A percentile compares a stretch with the other conserved stretches of the same genome.
phyloP scores from a whole-genome alignment of 106 monocot species.

The Narthecium ossifragum region DNA sequence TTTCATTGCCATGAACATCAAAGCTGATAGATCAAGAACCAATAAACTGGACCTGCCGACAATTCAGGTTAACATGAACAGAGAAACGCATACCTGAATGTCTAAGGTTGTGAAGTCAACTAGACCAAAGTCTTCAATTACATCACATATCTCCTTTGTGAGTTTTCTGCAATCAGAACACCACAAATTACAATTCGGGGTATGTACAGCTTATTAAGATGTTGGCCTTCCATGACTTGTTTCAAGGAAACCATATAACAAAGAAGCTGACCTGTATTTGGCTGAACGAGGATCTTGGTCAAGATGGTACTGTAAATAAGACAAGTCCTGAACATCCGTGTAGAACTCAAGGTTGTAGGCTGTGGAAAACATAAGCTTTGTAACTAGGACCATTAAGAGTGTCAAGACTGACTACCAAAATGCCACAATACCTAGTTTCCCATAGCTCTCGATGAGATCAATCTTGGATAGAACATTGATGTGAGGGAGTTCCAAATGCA shows the following conservation, averaged over 20 bases:
- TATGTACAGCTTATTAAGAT: no score
- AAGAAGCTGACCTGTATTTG: constrained; percentile 64
- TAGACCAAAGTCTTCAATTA: constrained; percentile 75
- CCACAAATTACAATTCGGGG: not conserved
- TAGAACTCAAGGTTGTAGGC: constrained; percentile 92
- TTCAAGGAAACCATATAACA: no score
- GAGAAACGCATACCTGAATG: constrained; percentile 56
- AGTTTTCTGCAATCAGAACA: constrained; percentile 60
- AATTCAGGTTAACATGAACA: not conserved
- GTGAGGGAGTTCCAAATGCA: constrained; percentile 94
- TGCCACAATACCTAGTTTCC: constrained; percentile 59
- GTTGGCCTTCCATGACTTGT: no score
- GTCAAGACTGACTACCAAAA: not conserved
- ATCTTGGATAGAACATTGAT: constrained; percentile 96
- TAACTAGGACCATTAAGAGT: not conserved
- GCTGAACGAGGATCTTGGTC: constrained; percentile 94
- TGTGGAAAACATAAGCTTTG: constrained; percentile 24
- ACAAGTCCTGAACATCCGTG: constrained; percentile 93
- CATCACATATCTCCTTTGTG: constrained; percentile 80
- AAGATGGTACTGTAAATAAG: constrained; percentile 83
- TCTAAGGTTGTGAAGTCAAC: constrained; percentile 87
- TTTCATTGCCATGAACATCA: no score
- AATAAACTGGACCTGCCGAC: no score
- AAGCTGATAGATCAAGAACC: no score
- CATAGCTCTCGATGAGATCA: constrained; percentile 93